Evolutionary conservation across 768 basidiomycete species (phyloP).

Genomic region (Russula dissimulans): DNA sequence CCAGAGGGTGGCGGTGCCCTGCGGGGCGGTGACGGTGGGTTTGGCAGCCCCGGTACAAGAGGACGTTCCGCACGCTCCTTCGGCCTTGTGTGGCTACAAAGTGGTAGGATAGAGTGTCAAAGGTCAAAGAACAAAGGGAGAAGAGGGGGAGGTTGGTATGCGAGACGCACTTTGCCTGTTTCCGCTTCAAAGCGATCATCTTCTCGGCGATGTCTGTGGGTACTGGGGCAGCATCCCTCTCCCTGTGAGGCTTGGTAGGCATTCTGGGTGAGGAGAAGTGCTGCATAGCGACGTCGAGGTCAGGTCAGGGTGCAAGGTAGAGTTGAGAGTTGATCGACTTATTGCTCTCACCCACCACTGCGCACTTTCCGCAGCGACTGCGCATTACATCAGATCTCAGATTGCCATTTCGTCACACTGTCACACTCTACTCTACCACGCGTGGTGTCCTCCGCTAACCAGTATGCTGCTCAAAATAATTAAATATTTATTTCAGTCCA

Average conservation of each 20-base stretch:
- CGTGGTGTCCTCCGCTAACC: constrained; percentile 53
- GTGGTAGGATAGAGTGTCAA: background rate
- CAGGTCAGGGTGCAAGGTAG: background rate
- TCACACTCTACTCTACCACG: constrained; percentile 35
- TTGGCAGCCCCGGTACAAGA: constrained; percentile 28
- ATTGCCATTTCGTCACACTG: constrained; percentile 4
- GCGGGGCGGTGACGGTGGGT: constrained; percentile 23
- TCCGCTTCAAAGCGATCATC: constrained; percentile 59
- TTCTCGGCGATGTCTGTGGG: constrained; percentile 49
- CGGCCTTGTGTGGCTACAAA: background rate
- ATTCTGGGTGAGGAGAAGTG: background rate
- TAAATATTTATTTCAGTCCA: background rate
- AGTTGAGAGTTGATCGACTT: background rate
- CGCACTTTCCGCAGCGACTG: constrained; percentile 18
- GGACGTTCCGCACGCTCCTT: constrained; percentile 22
- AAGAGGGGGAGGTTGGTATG: background rate
- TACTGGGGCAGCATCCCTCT: constrained; percentile 28
- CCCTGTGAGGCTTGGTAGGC: constrained; percentile 27
- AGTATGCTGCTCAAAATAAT: constrained; percentile 35
- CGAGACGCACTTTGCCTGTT: constrained; percentile 44
- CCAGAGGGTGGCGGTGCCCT: constrained; percentile 32
- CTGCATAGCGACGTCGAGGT: background rate
- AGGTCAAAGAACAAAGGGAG: background rate
- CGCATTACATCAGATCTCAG: constrained; percentile 13
- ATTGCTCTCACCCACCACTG: background rate